Conservation (phyloP, 805 yeast species). For the Scheffersomyces lignosus region DNA sequence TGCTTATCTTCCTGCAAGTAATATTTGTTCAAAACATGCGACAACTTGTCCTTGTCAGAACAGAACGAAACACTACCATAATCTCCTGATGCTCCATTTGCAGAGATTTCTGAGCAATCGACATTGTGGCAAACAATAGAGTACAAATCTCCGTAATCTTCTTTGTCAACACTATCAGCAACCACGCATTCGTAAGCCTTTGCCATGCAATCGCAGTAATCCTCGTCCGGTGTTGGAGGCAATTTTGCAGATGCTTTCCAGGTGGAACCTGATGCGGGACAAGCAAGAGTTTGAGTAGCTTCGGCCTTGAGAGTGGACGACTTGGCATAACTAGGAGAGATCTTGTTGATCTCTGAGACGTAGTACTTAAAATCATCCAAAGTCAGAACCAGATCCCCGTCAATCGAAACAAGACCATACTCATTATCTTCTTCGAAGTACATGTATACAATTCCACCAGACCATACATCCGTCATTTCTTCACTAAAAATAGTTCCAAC, state of each 20-base stretch:
- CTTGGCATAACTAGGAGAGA: conserved; percentile 36
- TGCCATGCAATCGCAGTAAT: conserved; percentile 63
- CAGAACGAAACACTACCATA: conserved; percentile 80
- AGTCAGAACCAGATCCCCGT: conserved; percentile 24
- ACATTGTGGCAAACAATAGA: conserved; percentile 55
- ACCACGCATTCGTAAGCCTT: conserved; percentile 61
- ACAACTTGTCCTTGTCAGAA: conserved; percentile 60
- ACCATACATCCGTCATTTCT: conserved; percentile 82
- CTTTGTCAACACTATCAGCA: conserved; percentile 47
- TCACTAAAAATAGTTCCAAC: conserved; percentile 61
- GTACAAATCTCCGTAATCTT: conserved; percentile 62
- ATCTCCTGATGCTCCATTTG: conserved; percentile 61
- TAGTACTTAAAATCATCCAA: conserved; percentile 29
- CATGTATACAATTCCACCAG: conserved; percentile 89
- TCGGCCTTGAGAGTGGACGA: conserved; percentile 37
- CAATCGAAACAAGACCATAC: conserved; percentile 68
- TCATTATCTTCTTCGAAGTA: conserved; percentile 75
- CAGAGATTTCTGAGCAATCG: conserved; percentile 62
- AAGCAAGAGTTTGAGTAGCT: conserved; percentile 44
- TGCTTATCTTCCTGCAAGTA: conserved; percentile 24
- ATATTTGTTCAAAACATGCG: conserved; percentile 66
- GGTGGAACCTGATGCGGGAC: conserved; percentile 55
- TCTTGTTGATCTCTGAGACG: conserved; percentile 33
- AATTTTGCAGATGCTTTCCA: conserved; percentile 70
- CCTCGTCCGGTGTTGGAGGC: conserved; percentile 78